phyloP scores from a whole-genome alignment of 1,284 basidiomycete species.

The Cystobasidium sp. region DNA sequence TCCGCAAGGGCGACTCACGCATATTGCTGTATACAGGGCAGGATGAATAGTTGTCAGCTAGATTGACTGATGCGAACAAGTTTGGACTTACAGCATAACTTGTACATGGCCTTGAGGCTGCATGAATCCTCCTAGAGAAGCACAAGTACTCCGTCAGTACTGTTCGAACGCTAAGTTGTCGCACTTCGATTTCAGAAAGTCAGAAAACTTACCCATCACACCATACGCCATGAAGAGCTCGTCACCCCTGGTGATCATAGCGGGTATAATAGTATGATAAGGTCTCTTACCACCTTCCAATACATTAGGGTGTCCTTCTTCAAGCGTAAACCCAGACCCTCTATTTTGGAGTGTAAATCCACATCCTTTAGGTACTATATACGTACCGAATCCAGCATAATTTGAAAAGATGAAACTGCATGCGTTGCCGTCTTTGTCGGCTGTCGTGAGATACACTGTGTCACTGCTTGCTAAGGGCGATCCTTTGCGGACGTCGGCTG shows the following conservation, averaged over 20 bases:
- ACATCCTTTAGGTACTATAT: conserved; percentile 84
- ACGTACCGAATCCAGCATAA: conserved; percentile 60
- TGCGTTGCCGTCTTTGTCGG: conserved; percentile 58
- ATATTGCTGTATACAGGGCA: conserved; percentile 32
- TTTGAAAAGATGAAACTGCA: conserved; percentile 76
- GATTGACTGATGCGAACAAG: background rate
- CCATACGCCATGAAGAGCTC: conserved; percentile 81
- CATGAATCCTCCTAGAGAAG: conserved; percentile 71
- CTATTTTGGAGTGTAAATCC: conserved; percentile 96
- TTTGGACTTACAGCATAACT: conserved; percentile 67
- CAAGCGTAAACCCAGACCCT: conserved; percentile 79
- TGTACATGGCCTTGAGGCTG: conserved; percentile 93
- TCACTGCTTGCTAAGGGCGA: conserved; percentile 80
- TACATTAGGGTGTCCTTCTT: conserved; percentile 80
- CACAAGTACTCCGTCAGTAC: background rate
- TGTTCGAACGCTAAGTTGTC: background rate
- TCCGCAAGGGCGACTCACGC: background rate
- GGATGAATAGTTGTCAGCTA: conserved; percentile 11
- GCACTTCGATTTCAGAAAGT: background rate
- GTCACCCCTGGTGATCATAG: conserved; percentile 77
- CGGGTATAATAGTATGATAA: conserved; percentile 65
- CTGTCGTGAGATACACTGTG: conserved; percentile 81
- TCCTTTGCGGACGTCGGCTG: conserved; percentile 73
- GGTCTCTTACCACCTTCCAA: conserved; percentile 60
- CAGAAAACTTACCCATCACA: conserved; percentile 42